Evolutionary conservation across 2,329 filamentous ascomycete genomes (phyloP).

Genomic region (Cercospora sp.): DNA sequence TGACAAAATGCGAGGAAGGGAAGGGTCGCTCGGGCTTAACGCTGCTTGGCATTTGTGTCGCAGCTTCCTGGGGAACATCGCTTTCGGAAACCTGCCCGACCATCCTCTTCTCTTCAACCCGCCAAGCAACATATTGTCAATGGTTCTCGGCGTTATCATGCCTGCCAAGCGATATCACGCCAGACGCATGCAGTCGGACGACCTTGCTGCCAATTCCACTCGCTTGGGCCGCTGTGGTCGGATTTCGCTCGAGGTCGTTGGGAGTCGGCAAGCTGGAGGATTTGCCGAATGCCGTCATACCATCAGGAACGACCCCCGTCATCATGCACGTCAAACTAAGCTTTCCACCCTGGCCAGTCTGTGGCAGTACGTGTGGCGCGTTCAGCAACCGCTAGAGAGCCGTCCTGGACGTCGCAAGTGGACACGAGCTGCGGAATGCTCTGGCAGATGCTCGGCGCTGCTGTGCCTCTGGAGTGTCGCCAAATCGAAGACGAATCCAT

Average conservation of each 20-base stretch:
- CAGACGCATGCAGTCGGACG: neutral
- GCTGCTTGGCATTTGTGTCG: neutral
- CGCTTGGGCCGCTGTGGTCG: neutral
- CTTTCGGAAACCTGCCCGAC: neutral
- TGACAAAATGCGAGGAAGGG: neutral
- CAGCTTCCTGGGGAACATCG: neutral
- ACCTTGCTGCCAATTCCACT: neutral
- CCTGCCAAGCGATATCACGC: neutral
- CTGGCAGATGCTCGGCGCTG: conserved; percentile 6
- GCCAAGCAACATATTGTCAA: conserved; percentile 1
- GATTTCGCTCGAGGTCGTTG: neutral
- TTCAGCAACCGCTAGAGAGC: neutral
- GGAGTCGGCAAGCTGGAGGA: neutral
- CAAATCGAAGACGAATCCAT: neutral
- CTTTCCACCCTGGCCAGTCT: conserved; percentile 3
- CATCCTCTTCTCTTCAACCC: neutral
- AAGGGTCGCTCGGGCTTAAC: neutral
- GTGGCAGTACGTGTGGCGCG: conserved; percentile 11
- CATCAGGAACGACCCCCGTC: neutral
- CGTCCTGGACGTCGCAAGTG: neutral
- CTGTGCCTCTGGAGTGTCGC: neutral
- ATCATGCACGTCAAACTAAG: conserved; percentile 14
- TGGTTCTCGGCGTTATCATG: neutral
- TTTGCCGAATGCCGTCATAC: conserved; percentile 7
- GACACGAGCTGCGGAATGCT: neutral